A percentile compares a stretch with the other conserved stretches of the same genome.
Conservation (phyloP, 345 rosid species). For the Eucalyptus globulus region DNA sequence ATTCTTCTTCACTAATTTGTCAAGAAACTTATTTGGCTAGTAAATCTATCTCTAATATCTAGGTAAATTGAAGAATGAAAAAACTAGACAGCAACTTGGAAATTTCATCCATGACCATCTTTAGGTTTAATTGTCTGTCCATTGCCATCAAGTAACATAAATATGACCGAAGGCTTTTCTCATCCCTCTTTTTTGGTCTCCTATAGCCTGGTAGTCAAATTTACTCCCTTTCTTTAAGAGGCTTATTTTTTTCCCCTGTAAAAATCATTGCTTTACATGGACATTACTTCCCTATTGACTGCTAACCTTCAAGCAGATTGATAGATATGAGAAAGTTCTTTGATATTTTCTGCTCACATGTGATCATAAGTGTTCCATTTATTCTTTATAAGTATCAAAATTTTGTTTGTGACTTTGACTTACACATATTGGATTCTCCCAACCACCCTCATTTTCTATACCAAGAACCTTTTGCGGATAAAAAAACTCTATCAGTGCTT, state of each 20-base stretch:
- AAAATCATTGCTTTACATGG: neutral
- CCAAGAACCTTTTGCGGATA: neutral
- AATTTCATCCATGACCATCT: neutral
- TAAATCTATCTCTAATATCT: neutral
- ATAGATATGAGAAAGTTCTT: neutral
- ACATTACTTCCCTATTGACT: neutral
- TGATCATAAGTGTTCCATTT: neutral
- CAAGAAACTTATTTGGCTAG: neutral
- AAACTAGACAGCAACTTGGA: neutral
- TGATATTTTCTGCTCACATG: neutral
- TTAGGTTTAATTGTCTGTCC: neutral
- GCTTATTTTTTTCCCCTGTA: neutral
- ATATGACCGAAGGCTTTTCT: neutral
- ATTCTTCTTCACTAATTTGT: neutral
- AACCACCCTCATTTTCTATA: neutral
- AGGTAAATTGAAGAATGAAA: neutral
- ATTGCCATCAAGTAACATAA: neutral
- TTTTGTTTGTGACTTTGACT: neutral
- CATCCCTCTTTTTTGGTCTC: neutral
- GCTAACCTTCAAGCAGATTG: neutral
- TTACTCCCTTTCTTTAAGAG: neutral
- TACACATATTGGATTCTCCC: neutral
- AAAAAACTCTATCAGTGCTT: neutral
- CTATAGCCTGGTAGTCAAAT: neutral
- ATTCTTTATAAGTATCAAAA: neutral